Evolutionary conservation across 164 flowering plant species (phyloP), one percentile per base, ranked within the genome.

Genomic region (Vitis labrusca): DNA sequence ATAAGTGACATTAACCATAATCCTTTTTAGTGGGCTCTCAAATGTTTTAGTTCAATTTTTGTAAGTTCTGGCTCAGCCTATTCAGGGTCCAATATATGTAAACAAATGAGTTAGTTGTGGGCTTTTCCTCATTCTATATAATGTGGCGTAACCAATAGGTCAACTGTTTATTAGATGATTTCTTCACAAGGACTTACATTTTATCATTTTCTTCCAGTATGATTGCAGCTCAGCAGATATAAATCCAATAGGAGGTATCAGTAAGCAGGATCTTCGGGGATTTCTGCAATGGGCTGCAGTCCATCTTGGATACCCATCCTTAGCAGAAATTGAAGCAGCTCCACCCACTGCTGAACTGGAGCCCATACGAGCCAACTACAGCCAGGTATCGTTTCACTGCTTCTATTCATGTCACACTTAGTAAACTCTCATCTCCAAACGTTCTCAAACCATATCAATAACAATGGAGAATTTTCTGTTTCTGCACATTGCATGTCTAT

Each of bases 221-320:
- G 99, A 91, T 79, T 95, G 99, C 83, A 95, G 99, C 81, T 85
- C 99, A 27, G 99, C 98, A 64, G 98, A 95, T 76, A 91, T 95
- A 72, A 95, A 95, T 86, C 99, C 99, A 47, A 95, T 95, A 32
- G 99, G 99, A 71, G 89, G 99, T 78, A 85, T 95, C 47, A 95
- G 97, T 74, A 95, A 95, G 84, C 88, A 84, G 76, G 99, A 95
- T 81, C 86, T 95, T 63, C 88, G 98, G 49, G 73, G 79, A 54
- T 95, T 95, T 78, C 81, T 95, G 59, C 70, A 78, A 57, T 95
- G 99, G 99, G 99, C 96, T 81, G 92, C 98, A 44, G 68, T 55
- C 66, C 78, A 90, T 86, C 92, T 95, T 69, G 96, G 92, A 16
- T 95, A 81, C 77, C 50, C 91, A 61, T 93, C 98, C 59, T 83